Evolutionary conservation across 208 protist species (phyloP).

Genomic region (Trypanosoma cruzi): DNA sequence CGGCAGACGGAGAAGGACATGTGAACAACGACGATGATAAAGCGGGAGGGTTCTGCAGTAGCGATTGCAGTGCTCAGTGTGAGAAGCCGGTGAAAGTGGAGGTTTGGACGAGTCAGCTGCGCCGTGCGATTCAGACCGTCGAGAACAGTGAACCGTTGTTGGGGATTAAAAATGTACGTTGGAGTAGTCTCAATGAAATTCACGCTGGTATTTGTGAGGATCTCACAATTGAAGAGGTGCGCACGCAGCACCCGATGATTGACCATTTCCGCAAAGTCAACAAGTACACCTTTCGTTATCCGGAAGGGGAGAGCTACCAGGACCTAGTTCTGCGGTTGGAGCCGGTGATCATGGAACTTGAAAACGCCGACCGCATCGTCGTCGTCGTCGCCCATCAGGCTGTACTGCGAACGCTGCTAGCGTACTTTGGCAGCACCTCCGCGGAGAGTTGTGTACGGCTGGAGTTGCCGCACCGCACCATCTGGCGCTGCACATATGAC

Average conservation of each 20-base stretch:
- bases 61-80: background rate
- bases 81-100: conserved; percentile 33
- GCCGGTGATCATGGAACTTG: conserved; percentile 91
- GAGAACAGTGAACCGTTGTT: conserved; percentile 62
- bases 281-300: conserved; percentile 92
- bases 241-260: conserved; percentile 72
- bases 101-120: conserved; percentile 88
- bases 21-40: background rate
- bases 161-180: conserved; percentile 77
- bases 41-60: background rate
- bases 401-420: conserved; percentile 80
- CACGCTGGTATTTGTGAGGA: conserved; percentile 90
- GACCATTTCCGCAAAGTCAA: conserved; percentile 69
- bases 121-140: conserved; percentile 84
- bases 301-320: conserved; percentile 89
- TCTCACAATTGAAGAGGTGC: conserved; percentile 84
- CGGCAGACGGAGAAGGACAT: too few relatives aligned
- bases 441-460: conserved; percentile 79
- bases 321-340: conserved; percentile 87
- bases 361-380: conserved; percentile 82
- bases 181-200: conserved; percentile 89
- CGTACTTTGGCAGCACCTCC: conserved; percentile 85
- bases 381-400: conserved; percentile 89
- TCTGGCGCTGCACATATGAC: conserved; percentile 89
- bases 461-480: conserved; percentile 78